These are phyloP conservation scores for Aspergillus pseudoglaucus DNA, from an alignment of 2,329 filamentous ascomycete genomes.

Conservation along the genomic window DNA sequence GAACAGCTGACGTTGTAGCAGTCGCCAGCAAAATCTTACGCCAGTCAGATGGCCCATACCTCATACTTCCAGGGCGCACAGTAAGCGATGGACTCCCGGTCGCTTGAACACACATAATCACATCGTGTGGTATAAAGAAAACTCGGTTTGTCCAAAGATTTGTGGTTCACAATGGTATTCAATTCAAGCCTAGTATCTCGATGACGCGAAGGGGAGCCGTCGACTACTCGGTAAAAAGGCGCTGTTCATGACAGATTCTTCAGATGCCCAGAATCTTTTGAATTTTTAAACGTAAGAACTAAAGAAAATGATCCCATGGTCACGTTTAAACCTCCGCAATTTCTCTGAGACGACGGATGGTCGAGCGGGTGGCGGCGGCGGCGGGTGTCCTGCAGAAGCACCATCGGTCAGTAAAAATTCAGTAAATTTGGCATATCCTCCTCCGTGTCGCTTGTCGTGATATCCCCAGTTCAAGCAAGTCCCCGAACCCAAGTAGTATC, in stretches of 20 bases:
- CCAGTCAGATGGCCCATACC: not conserved
- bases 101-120: too few species aligned
- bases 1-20: not conserved
- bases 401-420: not conserved
- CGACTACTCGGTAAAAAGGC: constrained; percentile 5
- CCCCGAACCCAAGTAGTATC: too few species aligned
- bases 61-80: too few species aligned
- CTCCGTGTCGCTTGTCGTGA: too few species aligned
- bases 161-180: not conserved
- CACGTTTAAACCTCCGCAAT: constrained; percentile 72
- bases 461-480: too few species aligned
- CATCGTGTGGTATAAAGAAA: not conserved
- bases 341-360: constrained; percentile 93
- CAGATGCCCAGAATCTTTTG: constrained; percentile 24
- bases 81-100: too few species aligned
- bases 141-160: not conserved
- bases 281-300: constrained; percentile 31
- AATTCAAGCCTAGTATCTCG: not conserved
- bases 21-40: not conserved
- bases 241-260: constrained; percentile 18
- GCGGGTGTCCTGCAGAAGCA: constrained; percentile 65
- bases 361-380: constrained; percentile 89
- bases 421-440: not conserved
- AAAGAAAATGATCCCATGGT: constrained; percentile 29
- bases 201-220: not conserved